phyloP scores from a whole-genome alignment of 331 rosid species.

The Malus hybrid region DNA sequence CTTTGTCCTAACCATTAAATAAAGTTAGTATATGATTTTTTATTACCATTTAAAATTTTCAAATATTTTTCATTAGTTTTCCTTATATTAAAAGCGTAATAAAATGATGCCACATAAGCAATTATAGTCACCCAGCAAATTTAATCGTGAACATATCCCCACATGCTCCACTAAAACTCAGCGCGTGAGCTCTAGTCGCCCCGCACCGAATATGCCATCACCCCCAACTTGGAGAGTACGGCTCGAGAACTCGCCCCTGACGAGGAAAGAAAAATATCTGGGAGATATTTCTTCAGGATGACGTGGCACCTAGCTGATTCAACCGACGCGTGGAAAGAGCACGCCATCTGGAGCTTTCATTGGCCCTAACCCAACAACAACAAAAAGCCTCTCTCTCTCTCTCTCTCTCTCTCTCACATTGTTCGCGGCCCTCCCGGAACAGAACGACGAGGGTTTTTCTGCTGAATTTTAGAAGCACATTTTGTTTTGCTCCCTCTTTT shows the following conservation, averaged over 20 bases:
- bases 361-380: constrained; percentile 9
- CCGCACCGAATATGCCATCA: background rate
- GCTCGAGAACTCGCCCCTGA: background rate
- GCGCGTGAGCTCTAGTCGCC: background rate
- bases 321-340: constrained; percentile 79
- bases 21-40: too few relatives aligned
- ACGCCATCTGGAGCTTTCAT: constrained; percentile 60
- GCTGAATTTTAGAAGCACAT: constrained; percentile 8
- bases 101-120: too few relatives aligned
- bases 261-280: constrained; percentile 43
- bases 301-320: constrained; percentile 34
- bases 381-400: background rate
- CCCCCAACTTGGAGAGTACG: background rate
- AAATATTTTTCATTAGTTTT: too few relatives aligned
- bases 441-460: constrained; percentile 32
- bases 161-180: background rate
- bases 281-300: constrained; percentile 61
- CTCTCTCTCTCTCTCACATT: background rate
- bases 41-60: too few relatives aligned
- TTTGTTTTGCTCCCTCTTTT: background rate
- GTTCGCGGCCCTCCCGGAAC: background rate
- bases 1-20: too few relatives aligned
- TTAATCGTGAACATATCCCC: background rate
- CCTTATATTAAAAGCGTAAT: too few relatives aligned
- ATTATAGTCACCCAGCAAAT: too few relatives aligned